Conservation (phyloP, 345 rosid species). For the Eucalyptus sp. region DNA sequence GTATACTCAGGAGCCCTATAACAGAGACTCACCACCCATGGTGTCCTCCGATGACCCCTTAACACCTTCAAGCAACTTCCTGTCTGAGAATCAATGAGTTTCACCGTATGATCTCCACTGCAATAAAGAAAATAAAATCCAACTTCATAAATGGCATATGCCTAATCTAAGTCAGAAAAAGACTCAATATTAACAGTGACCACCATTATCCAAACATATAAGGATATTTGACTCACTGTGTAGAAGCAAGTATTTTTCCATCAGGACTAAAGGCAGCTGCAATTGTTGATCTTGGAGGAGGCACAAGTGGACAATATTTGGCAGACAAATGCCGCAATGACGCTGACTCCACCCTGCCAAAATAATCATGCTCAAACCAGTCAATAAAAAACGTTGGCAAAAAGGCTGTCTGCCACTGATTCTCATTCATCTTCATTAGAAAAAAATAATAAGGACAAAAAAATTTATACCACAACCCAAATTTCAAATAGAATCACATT, state of each 20-base stretch:
- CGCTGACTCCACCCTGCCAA: constrained; percentile 65
- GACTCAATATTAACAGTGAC: neutral
- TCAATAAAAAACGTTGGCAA: neutral
- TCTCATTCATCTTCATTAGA: neutral
- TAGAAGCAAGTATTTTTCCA: constrained; percentile 71
- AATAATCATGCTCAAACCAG: neutral
- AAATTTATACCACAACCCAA: neutral
- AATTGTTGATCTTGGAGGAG: constrained; percentile 83
- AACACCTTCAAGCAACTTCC: constrained; percentile 91
- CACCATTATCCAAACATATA: neutral
- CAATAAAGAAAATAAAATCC: neutral
- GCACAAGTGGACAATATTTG: constrained; percentile 52
- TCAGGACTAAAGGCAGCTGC: constrained; percentile 85
- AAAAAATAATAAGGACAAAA: neutral
- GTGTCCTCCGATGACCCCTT: constrained; percentile 92
- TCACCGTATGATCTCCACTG: constrained; percentile 89
- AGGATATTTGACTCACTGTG: constrained; percentile 46
- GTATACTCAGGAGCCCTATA: neutral
- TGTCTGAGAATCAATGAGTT: constrained; percentile 80
- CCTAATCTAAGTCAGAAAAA: neutral
- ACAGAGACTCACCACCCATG: constrained; percentile 86
- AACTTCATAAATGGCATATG: neutral
- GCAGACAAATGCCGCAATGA: constrained; percentile 61
- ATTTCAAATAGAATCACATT: neutral
- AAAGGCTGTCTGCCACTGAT: neutral